Evolutionary conservation across 139 green algal species (phyloP).

Genomic region (Microglena sp.): DNA sequence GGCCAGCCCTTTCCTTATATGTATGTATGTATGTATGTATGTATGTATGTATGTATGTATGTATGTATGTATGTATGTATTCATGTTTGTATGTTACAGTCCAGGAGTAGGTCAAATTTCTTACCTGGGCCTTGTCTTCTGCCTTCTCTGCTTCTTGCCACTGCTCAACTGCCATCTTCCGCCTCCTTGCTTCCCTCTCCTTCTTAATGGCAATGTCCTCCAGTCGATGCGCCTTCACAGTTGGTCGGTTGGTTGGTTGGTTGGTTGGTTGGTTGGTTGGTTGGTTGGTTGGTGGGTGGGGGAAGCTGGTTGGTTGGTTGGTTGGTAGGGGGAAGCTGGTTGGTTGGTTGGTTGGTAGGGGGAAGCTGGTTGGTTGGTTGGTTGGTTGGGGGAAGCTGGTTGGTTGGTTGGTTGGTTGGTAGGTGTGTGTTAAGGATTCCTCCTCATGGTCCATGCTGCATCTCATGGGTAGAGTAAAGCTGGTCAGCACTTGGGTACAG

Average conservation of each 20-base stretch:
- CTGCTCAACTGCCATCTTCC: too few species aligned
- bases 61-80: too few species aligned
- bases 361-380: not conserved
- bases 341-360: not conserved
- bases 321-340: not conserved
- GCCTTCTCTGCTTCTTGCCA: too few species aligned
- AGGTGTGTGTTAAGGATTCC: not conserved
- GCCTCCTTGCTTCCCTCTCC: slow-evolving; percentile 60
- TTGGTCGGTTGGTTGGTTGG: slow-evolving; percentile 28
- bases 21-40: too few species aligned
- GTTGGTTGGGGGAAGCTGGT: not conserved
- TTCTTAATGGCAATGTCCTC: slow-evolving; percentile 45
- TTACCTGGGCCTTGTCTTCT: too few species aligned
- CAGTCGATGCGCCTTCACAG: slow-evolving; percentile 33
- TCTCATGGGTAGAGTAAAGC: too few species aligned
- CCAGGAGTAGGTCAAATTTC: too few species aligned
- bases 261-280: not conserved
- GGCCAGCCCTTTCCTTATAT: too few species aligned
- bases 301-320: not conserved
- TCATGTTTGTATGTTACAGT: too few species aligned
- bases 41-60: too few species aligned
- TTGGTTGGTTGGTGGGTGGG: not conserved
- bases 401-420: not conserved
- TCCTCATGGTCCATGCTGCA: too few species aligned
- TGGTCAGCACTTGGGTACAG: not conserved